Evolutionary conservation across 768 basidiomycete species (phyloP), one percentile per base, ranked within the genome.

Genomic region (Gloeophyllum trabeum): DNA sequence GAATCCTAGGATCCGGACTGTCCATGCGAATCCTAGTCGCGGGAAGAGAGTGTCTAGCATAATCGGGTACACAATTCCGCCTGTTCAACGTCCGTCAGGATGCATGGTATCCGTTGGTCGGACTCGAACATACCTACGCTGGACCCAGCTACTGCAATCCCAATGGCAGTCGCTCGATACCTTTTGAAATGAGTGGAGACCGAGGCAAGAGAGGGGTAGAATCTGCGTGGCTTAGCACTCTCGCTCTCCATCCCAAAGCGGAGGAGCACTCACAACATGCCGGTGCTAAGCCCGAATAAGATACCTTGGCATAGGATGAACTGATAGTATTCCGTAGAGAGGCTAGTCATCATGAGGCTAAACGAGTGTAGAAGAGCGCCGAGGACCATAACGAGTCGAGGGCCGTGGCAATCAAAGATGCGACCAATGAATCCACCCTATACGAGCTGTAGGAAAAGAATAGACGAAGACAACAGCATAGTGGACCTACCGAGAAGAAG

Each of bases 41-140:
- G n/a, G n/a, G n/a, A n/a, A n/a, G n/a, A n/a, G n/a, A n/a, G n/a
- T n/a, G n/a, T n/a, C n/a, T n/a, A n/a, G n/a, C 60, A 79, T 61
- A 39, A 84, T 71, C 0, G 81, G 78, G 48, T 74, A 83, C n/a
- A 79, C 59, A 3, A 82, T 76, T 6, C 81, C 81, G 19, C 85
- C 85, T 43, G 73, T n/a, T n/a, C n/a, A n/a, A n/a, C n/a, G n/a
- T n/a, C n/a, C n/a, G n/a, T n/a, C n/a, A n/a, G n/a, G n/a, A n/a
- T n/a, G n/a, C n/a, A n/a, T n/a, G n/a, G n/a, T n/a, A n/a, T n/a
- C n/a, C n/a, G n/a, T n/a, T n/a, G n/a, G n/a, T n/a, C n/a, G n/a
- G n/a, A n/a, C n/a, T n/a, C n/a, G n/a, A n/a, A n/a, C n/a, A n/a
- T n/a, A n/a, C n/a, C n/a, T n/a, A n/a, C 54, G 43, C 79, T 73